Evolutionary conservation across 129 eudicot species (phyloP).

Genomic region (Mikania micrantha): DNA sequence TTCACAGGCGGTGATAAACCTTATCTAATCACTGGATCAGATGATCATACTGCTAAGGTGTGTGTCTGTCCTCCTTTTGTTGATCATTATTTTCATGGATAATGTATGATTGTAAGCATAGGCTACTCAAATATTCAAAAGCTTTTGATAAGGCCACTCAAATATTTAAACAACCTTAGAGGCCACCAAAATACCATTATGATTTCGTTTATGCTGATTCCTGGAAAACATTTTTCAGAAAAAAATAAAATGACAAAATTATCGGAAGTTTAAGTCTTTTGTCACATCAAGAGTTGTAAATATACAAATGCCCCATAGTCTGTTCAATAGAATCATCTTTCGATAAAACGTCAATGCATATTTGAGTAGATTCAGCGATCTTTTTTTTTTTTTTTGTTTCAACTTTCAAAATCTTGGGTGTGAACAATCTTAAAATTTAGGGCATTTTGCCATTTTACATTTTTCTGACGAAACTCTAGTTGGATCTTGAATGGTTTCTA

Average conservation of each 20-base stretch:
- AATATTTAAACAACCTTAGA: neutral
- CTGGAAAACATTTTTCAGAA: neutral
- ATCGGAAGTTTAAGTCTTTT: neutral
- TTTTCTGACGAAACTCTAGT: neutral
- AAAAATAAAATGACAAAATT: neutral
- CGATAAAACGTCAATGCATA: neutral
- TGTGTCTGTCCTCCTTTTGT: conserved; percentile 9
- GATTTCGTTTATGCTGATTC: neutral
- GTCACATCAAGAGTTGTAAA: neutral
- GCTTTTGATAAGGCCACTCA: neutral
- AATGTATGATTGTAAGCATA: neutral
- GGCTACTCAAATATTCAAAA: neutral
- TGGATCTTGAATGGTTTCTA: neutral
- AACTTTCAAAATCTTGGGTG: neutral
- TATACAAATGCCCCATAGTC: neutral
- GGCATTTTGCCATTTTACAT: neutral
- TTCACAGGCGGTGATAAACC: conserved; percentile 96
- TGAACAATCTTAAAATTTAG: neutral
- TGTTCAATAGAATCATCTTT: neutral
- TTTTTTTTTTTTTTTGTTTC: neutral
- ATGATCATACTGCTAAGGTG: conserved; percentile 98
- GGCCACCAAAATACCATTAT: neutral
- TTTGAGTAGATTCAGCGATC: no score
- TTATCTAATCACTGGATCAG: conserved; percentile 87
- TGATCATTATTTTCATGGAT: neutral